These are phyloP conservation scores for Arthroderma sp. DNA, from an alignment of 2,329 filamentous ascomycete genomes.

Conservation along the genomic window DNA sequence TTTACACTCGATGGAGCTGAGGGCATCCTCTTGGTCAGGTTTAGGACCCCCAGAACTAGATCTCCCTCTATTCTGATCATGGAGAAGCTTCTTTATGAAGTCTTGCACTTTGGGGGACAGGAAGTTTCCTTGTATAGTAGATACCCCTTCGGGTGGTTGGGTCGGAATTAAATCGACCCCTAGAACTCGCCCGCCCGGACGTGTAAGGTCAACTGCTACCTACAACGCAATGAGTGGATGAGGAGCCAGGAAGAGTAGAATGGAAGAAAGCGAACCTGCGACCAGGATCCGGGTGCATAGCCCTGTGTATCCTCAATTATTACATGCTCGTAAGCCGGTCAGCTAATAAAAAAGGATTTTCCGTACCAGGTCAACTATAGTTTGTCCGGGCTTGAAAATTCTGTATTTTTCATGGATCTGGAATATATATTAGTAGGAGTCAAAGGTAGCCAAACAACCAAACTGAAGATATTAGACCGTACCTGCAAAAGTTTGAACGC, in stretches of 20 bases:
- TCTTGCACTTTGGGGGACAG: conserved; percentile 59
- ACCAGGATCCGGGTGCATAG: conserved; percentile 48
- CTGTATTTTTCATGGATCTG: conserved; percentile 72
- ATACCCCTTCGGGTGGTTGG: conserved; percentile 80
- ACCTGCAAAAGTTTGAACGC: conserved; percentile 89
- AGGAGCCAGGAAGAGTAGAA: background rate
- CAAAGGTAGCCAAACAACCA: background rate
- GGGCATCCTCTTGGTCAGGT: no score
- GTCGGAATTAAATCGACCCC: conserved; percentile 92
- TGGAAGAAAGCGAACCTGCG: conserved; percentile 29
- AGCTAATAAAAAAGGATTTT: background rate
- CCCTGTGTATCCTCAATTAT: conserved; percentile 18
- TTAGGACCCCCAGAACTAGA: no score
- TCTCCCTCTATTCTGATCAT: conserved; percentile 44
- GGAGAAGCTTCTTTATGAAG: conserved; percentile 64
- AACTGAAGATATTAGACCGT: conserved; percentile 8
- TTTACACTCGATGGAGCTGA: no score
- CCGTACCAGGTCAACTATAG: conserved; percentile 71
- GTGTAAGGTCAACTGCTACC: conserved; percentile 69
- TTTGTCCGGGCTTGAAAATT: conserved; percentile 67
- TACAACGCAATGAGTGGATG: conserved; percentile 23
- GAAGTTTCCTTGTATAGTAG: conserved; percentile 90
- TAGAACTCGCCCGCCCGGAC: conserved; percentile 64
- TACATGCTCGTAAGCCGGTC: background rate
- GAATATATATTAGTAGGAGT: conserved; percentile 2